Conservation (phyloP, 2,329 filamentous ascomycete genomes). For the Sporothrix inflata region DNA sequence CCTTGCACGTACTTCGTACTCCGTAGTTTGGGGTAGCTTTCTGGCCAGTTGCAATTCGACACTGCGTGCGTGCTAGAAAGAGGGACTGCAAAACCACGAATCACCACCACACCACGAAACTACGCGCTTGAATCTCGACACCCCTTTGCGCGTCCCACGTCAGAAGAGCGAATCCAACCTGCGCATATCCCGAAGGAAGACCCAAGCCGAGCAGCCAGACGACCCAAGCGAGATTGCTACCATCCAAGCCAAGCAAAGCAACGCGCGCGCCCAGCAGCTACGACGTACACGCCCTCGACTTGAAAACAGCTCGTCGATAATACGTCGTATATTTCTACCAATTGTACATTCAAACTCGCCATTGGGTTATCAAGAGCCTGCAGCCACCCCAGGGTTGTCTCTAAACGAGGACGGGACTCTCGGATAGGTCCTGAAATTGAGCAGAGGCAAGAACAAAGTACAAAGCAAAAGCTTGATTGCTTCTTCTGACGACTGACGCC, state of each 20-base stretch:
- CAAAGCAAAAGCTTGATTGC: background rate
- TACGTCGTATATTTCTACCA: background rate
- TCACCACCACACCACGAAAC: slow-evolving; percentile 6
- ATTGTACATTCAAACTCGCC: background rate
- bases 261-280: background rate
- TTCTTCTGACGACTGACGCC: background rate
- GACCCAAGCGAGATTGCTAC: background rate
- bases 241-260: background rate
- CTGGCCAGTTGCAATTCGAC: background rate
- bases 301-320: background rate
- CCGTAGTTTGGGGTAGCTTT: background rate
- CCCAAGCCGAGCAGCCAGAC: background rate
- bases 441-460: too few relatives aligned
- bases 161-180: background rate
- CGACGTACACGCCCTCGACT: too few relatives aligned
- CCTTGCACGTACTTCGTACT: too few relatives aligned
- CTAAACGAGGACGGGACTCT: background rate
- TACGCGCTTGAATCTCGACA: background rate
- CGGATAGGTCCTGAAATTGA: too few relatives aligned
- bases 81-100: background rate
- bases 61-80: background rate
- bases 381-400: background rate
- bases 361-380: background rate
- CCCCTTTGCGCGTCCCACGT: slow-evolving; percentile 2
- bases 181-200: background rate